These are phyloP conservation scores for Trametes maxima DNA, from an alignment of 768 basidiomycete species.

Conservation along the genomic window DNA sequence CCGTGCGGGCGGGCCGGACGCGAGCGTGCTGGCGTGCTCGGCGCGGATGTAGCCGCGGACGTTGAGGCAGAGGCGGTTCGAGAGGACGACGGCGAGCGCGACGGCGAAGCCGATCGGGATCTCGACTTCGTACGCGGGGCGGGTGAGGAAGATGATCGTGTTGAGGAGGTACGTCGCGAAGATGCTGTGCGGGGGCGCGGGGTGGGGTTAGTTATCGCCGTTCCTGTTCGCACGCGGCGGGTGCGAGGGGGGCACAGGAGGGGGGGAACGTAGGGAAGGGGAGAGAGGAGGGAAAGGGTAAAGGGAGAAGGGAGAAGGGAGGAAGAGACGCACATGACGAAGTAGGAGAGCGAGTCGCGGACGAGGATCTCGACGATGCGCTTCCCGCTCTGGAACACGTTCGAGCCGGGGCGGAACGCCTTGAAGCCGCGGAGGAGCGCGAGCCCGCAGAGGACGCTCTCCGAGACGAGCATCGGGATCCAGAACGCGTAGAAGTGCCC, in stretches of 20 bases:
- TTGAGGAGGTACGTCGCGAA: slow-evolving; percentile 58
- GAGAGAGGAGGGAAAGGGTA: not conserved
- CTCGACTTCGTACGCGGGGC: slow-evolving; percentile 39
- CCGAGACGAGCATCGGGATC: slow-evolving; percentile 60
- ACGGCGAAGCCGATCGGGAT: slow-evolving; percentile 60
- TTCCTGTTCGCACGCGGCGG: no score
- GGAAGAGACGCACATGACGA: slow-evolving; percentile 49
- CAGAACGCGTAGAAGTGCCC: slow-evolving; percentile 56
- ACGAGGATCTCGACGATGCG: slow-evolving; percentile 53
- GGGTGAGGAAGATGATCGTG: slow-evolving; percentile 32
- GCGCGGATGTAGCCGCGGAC: slow-evolving; percentile 41
- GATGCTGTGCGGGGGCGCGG: slow-evolving; percentile 40
- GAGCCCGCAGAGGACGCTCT: slow-evolving; percentile 52
- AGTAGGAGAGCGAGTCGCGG: slow-evolving; percentile 59
- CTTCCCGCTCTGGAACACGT: slow-evolving; percentile 45
- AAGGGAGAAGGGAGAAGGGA: no score
- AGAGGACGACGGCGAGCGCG: slow-evolving; percentile 58
- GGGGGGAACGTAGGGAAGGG: not conserved
- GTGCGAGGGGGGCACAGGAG: no score
- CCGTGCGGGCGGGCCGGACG: not conserved
- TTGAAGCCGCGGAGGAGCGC: slow-evolving; percentile 54
- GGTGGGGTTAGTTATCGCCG: not conserved
- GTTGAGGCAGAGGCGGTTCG: slow-evolving; percentile 59
- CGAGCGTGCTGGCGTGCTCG: not conserved
- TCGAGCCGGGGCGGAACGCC: slow-evolving; percentile 38